Conservation (phyloP, 2,329 filamentous ascomycete genomes). For the Ramularia endophylla region DNA sequence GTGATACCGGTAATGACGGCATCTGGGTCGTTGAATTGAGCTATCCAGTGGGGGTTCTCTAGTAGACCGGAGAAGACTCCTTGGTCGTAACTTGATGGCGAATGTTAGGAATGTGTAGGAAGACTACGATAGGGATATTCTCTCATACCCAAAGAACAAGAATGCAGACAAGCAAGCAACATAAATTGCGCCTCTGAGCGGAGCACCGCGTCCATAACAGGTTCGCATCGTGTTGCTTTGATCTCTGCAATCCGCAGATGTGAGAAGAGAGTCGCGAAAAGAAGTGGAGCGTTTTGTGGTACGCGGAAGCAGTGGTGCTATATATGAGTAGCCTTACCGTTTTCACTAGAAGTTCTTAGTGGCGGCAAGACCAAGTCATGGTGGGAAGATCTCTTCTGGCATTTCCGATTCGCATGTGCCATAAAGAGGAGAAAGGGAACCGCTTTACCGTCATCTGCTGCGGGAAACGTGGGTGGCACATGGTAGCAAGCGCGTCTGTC, state of each 20-base stretch:
- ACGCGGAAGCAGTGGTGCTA: background rate
- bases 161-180: constrained; percentile 17
- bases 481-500: too few relatives aligned
- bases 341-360: too few relatives aligned
- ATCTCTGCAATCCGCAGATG: background rate
- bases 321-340: background rate
- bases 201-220: constrained; percentile 17
- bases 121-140: background rate
- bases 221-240: constrained; percentile 5
- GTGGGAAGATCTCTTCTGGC: background rate
- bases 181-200: constrained; percentile 15
- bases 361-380: background rate
- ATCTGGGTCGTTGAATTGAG: constrained; percentile 18
- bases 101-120: background rate
- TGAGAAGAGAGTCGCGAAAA: background rate
- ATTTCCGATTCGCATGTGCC: background rate
- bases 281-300: too few relatives aligned
- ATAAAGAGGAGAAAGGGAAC: background rate
- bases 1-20: constrained; percentile 29
- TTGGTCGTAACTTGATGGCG: constrained; percentile 4
- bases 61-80: constrained; percentile 19
- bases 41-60: constrained; percentile 17
- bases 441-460: too few relatives aligned
- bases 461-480: too few relatives aligned
- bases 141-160: constrained; percentile 16